phyloP scores from a whole-genome alignment of 208 protist genomes.

The Porcisia hertigi region DNA sequence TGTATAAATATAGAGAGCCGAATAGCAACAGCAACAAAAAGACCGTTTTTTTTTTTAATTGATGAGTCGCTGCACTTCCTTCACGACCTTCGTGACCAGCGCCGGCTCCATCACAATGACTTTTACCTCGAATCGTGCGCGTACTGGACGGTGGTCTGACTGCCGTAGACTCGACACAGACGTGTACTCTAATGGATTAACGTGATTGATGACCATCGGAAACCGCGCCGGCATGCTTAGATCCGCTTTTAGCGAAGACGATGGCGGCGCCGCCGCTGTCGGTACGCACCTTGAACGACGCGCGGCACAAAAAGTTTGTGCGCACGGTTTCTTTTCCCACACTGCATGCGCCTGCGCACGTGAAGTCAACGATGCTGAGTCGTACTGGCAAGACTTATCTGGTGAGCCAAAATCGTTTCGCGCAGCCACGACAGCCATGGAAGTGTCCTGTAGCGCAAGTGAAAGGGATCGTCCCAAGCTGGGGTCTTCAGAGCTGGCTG shows the following conservation, averaged over 20 bases:
- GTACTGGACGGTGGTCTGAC: constrained; percentile 78
- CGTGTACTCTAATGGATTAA: constrained; percentile 51
- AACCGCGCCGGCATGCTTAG: constrained; percentile 21
- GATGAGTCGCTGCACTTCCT: constrained; percentile 10
- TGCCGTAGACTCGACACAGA: constrained; percentile 44
- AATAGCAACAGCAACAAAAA: background rate
- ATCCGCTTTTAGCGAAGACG: background rate
- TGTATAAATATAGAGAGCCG: no score
- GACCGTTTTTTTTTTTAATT: background rate
- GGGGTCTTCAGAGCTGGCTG: constrained; percentile 11
- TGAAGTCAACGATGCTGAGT: background rate
- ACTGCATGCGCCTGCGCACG: constrained; percentile 11
- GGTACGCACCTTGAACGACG: constrained; percentile 13
- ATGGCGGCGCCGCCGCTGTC: background rate
- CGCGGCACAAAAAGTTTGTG: constrained; percentile 35
- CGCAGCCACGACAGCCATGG: constrained; percentile 11
- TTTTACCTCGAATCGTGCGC: constrained; percentile 66
- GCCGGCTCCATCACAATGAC: constrained; percentile 46
- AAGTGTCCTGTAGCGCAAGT: background rate
- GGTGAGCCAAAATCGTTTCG: constrained; percentile 8
- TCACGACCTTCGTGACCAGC: constrained; percentile 40
- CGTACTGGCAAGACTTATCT: background rate
- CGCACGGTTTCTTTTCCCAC: constrained; percentile 27
- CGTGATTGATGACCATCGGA: constrained; percentile 55
- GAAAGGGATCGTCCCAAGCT: background rate